phyloP scores from a whole-genome alignment of 2,329 filamentous ascomycete species.

The Penicillium sp. region DNA sequence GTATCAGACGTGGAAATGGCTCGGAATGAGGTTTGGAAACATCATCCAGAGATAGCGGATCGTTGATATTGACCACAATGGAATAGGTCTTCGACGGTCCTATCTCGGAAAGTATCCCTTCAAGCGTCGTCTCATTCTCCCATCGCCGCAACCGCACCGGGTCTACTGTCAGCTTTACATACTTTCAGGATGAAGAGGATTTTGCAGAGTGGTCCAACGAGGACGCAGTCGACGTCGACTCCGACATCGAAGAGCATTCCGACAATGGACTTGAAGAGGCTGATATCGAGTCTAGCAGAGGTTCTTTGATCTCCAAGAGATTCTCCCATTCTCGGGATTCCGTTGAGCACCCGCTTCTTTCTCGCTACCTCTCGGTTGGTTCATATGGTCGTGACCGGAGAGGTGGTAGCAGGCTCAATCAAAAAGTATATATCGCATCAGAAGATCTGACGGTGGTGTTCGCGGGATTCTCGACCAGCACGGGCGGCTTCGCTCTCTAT shows the following conservation, averaged over 20 bases:
- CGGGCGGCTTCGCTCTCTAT: conserved; percentile 67
- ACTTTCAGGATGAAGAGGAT: conserved; percentile 72
- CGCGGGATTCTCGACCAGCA: conserved; percentile 81
- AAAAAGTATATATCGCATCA: conserved; percentile 89
- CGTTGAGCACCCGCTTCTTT: conserved; percentile 60
- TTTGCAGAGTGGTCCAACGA: conserved; percentile 52
- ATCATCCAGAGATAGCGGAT: neutral
- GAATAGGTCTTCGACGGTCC: conserved; percentile 78
- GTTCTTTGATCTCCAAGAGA: conserved; percentile 33
- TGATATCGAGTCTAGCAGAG: conserved; percentile 38
- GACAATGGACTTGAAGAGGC: conserved; percentile 40
- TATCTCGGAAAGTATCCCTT: conserved; percentile 92
- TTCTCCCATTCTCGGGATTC: conserved; percentile 45
- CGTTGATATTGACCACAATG: neutral
- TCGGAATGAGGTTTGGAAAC: conserved; percentile 71
- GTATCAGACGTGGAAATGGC: conserved; percentile 99
- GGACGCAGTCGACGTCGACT: conserved; percentile 43
- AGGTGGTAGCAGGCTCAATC: conserved; percentile 64
- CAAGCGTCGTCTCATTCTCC: conserved; percentile 85
- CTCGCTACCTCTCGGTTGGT: conserved; percentile 66
- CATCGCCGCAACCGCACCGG: conserved; percentile 78
- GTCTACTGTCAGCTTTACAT: conserved; percentile 85
- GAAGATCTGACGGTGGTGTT: conserved; percentile 94
- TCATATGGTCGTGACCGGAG: conserved; percentile 65
- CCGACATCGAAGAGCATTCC: conserved; percentile 45